These are phyloP conservation scores for Zychaea mexicana DNA, from an alignment of 371 early-diverging fungal genomes.

Conservation along the genomic window DNA sequence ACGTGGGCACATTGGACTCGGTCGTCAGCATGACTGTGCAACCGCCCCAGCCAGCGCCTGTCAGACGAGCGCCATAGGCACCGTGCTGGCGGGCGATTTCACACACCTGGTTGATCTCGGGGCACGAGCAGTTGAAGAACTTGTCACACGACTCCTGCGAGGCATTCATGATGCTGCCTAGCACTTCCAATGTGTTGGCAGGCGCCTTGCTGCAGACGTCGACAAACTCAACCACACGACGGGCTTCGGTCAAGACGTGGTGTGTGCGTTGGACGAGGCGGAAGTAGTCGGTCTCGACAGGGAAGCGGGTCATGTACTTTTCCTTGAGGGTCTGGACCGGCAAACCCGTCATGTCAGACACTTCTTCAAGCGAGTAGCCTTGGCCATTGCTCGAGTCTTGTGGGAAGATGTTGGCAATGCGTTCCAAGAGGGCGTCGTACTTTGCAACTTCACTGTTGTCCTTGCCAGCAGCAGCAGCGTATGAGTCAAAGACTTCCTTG, in stretches of 20 bases:
- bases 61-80: conserved; percentile 81
- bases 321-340: conserved; percentile 55
- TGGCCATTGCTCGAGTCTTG: conserved; percentile 29
- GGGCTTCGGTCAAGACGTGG: conserved; percentile 85
- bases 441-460: not conserved
- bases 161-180: conserved; percentile 90
- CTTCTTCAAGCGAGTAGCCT: conserved; percentile 67
- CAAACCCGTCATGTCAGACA: conserved; percentile 61
- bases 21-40: conserved; percentile 87
- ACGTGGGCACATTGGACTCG: conserved; percentile 59
- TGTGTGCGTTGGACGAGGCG: conserved; percentile 78
- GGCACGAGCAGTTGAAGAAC: conserved; percentile 86
- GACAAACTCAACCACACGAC: conserved; percentile 81
- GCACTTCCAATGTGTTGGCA: conserved; percentile 31
- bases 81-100: conserved; percentile 72
- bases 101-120: conserved; percentile 86
- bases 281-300: conserved; percentile 73
- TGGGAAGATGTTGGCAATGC: conserved; percentile 23
- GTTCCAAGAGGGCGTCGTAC: conserved; percentile 20
- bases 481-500: conserved; percentile 68
- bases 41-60: conserved; percentile 98
- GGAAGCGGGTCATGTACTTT: conserved; percentile 67
- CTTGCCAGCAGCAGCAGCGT: not conserved
- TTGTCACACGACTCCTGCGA: conserved; percentile 85
- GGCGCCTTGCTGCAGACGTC: conserved; percentile 63